phyloP scores from a whole-genome alignment of 768 basidiomycete genomes.

The Chalciporus pseudorubinellus region DNA sequence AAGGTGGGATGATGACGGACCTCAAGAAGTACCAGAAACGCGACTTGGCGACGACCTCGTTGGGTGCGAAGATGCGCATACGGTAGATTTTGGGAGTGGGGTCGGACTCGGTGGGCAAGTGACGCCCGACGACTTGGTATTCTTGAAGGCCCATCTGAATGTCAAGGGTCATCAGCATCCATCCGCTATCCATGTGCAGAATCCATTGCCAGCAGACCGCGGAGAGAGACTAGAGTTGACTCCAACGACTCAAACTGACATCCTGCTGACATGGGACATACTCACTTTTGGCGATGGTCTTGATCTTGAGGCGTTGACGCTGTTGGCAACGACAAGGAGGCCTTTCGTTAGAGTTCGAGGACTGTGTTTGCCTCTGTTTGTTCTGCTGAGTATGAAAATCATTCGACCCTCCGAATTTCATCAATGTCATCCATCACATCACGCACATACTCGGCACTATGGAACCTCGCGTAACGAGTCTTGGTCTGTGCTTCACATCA shows the following conservation, averaged over 20 bases:
- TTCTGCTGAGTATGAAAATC: slow-evolving; percentile 8
- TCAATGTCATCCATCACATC: no score
- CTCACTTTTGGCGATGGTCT: slow-evolving; percentile 30
- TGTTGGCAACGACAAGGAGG: slow-evolving; percentile 25
- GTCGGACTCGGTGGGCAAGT: slow-evolving; percentile 90
- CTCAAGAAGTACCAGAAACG: slow-evolving; percentile 99
- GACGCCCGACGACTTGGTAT: slow-evolving; percentile 97
- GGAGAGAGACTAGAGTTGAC: background rate
- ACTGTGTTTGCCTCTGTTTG: slow-evolving; percentile 31
- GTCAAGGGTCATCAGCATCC: slow-evolving; percentile 13
- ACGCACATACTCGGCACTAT: no score
- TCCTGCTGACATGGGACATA: background rate
- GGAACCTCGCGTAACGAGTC: no score
- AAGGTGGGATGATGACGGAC: slow-evolving; percentile 38
- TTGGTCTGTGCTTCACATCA: no score
- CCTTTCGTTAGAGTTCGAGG: slow-evolving; percentile 3
- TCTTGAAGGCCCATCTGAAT: slow-evolving; percentile 77
- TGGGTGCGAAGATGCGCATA: slow-evolving; percentile 99
- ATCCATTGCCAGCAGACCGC: slow-evolving; percentile 33
- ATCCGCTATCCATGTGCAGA: slow-evolving; percentile 13
- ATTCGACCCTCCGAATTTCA: background rate
- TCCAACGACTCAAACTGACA: background rate
- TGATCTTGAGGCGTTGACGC: slow-evolving; percentile 27
- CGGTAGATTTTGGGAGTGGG: slow-evolving; percentile 98
- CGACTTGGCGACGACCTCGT: slow-evolving; percentile 98